Conservation (phyloP, 179 eudicot species). For the Vitellaria paradoxa region DNA sequence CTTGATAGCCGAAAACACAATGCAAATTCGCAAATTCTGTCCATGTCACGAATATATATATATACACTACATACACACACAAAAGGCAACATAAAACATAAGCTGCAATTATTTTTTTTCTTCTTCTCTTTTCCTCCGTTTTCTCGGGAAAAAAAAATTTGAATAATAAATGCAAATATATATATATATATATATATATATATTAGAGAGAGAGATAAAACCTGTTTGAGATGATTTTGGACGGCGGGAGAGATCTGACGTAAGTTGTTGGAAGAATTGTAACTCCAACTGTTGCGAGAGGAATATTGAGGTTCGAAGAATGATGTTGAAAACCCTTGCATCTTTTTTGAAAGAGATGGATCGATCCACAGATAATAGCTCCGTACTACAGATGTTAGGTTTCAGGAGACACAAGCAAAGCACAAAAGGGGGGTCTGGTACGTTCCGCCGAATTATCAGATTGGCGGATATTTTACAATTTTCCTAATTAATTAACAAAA, state of each 20-base stretch:
- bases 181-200: no score
- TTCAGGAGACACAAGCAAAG: no score
- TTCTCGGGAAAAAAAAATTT: not conserved
- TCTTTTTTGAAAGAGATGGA: slow-evolving; percentile 14
- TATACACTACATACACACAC: not conserved
- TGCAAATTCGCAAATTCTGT: no score
- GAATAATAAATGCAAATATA: no score
- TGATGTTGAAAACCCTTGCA: slow-evolving; percentile 60
- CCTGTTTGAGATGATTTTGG: slow-evolving; percentile 89
- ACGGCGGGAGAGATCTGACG: slow-evolving; percentile 76
- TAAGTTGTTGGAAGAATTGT: slow-evolving; percentile 72
- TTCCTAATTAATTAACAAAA: no score
- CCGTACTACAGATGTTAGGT: no score
- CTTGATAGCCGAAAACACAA: no score
- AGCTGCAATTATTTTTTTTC: not conserved
- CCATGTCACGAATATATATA: not conserved
- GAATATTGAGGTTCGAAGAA: slow-evolving; percentile 55
- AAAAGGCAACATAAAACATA: not conserved
- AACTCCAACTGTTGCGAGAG: slow-evolving; percentile 48
- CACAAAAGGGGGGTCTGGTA: no score
- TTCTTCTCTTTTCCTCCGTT: not conserved
- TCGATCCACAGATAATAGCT: not conserved
- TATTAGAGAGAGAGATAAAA: slow-evolving; percentile 15
- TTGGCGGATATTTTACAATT: no score
- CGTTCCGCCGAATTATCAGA: no score